Conservation (phyloP, 768 basidiomycete genomes). For the Trametes sanguinea region DNA sequence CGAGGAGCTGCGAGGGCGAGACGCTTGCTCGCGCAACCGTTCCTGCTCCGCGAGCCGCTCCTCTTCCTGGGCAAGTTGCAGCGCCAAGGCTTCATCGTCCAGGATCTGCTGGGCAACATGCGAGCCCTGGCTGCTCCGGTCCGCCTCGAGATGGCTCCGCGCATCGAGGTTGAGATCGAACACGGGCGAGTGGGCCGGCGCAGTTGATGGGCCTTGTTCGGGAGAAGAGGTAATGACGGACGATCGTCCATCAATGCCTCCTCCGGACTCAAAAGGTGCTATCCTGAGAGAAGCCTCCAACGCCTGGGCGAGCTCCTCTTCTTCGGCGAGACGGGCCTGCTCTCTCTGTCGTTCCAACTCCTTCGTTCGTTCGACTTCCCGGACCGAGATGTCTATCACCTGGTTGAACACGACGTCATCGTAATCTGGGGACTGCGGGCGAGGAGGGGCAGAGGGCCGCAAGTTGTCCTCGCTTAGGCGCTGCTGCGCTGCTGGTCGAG, state of each 20-base stretch:
- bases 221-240: constrained; percentile 17
- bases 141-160: background rate
- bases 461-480: background rate
- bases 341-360: constrained; percentile 4
- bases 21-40: constrained; percentile 34
- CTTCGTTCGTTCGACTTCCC: constrained; percentile 16
- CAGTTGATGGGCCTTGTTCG: constrained; percentile 8
- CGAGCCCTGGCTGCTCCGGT: background rate
- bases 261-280: background rate
- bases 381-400: constrained; percentile 26
- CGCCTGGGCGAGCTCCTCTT: constrained; percentile 66
- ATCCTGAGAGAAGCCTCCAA: constrained; percentile 51
- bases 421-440: background rate
- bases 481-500: background rate
- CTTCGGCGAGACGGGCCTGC: constrained; percentile 42
- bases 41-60: constrained; percentile 33
- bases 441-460: constrained; percentile 12
- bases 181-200: constrained; percentile 7
- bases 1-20: background rate
- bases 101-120: constrained; percentile 22
- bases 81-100: constrained; percentile 49
- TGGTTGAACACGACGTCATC: constrained; percentile 21
- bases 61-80: constrained; percentile 41
- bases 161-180: background rate
- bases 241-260: constrained; percentile 10